Evolutionary conservation across 1,139 yeast genomes (phyloP).

Genomic region (Scheffersomyces quercinus): DNA sequence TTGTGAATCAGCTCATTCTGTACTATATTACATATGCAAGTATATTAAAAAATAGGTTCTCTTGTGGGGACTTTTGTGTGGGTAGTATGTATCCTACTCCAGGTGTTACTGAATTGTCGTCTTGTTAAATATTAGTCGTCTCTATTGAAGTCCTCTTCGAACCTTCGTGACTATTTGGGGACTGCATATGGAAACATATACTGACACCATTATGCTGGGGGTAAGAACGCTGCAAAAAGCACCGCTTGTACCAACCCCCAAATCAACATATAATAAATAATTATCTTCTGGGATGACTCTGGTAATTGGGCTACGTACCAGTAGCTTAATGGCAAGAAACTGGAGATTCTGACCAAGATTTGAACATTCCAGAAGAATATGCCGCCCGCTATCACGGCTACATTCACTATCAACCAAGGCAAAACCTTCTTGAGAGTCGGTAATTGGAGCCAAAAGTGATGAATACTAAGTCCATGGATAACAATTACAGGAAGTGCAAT

Average conservation of each 20-base stretch:
- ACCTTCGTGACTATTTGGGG: no score
- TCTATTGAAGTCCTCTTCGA: neutral
- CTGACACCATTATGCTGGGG: slow-evolving; percentile 57
- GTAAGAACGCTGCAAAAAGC: slow-evolving; percentile 65
- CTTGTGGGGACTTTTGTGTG: no score
- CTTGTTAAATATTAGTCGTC: neutral
- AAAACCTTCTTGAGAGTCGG: slow-evolving; percentile 34
- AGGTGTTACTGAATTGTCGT: no score
- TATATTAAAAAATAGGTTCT: no score
- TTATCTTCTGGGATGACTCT: slow-evolving; percentile 20
- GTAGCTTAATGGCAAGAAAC: slow-evolving; percentile 72
- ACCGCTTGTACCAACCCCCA: slow-evolving; percentile 64
- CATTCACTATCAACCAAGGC: slow-evolving; percentile 38
- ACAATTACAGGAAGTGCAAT: slow-evolving; percentile 69
- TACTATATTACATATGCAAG: no score
- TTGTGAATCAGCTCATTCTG: no score
- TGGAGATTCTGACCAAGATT: slow-evolving; percentile 74
- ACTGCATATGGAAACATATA: no score
- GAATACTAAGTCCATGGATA: slow-evolving; percentile 30
- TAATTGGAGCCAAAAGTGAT: slow-evolving; percentile 30
- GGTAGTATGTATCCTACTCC: no score
- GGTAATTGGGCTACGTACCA: slow-evolving; percentile 63
- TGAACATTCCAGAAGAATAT: slow-evolving; percentile 78
- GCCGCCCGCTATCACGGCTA: slow-evolving; percentile 50
- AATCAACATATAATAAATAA: slow-evolving; percentile 44